These are phyloP conservation scores for Dianthus caryophyllus DNA, from an alignment of 148 eudicot genomes.

Conservation along the genomic window DNA sequence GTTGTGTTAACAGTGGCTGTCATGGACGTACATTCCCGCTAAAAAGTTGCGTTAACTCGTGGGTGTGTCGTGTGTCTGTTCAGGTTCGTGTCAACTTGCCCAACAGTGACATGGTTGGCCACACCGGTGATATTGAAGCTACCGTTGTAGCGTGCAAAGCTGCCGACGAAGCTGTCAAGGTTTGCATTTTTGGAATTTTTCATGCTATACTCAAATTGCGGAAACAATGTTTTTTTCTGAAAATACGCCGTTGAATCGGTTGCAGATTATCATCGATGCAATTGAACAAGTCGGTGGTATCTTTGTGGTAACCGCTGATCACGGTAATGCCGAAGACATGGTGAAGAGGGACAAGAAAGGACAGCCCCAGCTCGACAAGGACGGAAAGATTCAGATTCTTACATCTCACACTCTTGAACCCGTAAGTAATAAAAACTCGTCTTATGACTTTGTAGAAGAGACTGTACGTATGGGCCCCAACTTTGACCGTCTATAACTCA, in stretches of 20 bases:
- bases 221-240: too few relatives aligned
- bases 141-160: slow-evolving; percentile 84
- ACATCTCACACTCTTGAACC: slow-evolving; percentile 92
- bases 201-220: background rate
- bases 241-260: background rate
- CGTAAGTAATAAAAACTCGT: slow-evolving; percentile 36
- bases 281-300: slow-evolving; percentile 88
- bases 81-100: slow-evolving; percentile 94
- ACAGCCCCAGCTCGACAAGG: slow-evolving; percentile 69
- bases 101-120: slow-evolving; percentile 93
- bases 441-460: background rate
- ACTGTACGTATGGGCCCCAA: too few relatives aligned
- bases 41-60: too few relatives aligned
- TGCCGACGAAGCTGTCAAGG: slow-evolving; percentile 97
- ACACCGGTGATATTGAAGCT: slow-evolving; percentile 88
- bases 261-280: slow-evolving; percentile 80
- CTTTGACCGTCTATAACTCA: too few relatives aligned
- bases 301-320: slow-evolving; percentile 92
- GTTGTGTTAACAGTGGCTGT: background rate
- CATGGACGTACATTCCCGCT: too few relatives aligned
- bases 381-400: slow-evolving; percentile 74
- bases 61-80: too few relatives aligned
- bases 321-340: slow-evolving; percentile 99
- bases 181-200: slow-evolving; percentile 9
- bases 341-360: slow-evolving; percentile 97